A percentile compares a stretch with the other conserved stretches of the same genome.
These are phyloP conservation scores for Claviceps quebecensis DNA, from an alignment of 2,329 filamentous ascomycete species.

Conservation along the genomic window DNA sequence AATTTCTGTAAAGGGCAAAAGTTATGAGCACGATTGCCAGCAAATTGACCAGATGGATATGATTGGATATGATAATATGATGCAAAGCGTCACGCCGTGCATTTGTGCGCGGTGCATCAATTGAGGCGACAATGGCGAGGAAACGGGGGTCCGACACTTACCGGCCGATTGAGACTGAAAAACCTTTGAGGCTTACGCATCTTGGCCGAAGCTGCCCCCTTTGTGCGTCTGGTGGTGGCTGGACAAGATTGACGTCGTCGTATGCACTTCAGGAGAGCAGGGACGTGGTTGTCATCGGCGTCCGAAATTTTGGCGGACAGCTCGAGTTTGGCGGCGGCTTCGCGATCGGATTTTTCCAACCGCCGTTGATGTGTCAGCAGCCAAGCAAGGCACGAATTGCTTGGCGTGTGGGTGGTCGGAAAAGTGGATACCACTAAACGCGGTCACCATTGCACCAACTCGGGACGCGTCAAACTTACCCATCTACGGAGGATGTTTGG, in stretches of 20 bases:
- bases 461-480: conserved; percentile 5
- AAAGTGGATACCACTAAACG: conserved; percentile 15
- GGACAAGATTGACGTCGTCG: conserved; percentile 3
- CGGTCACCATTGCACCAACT: conserved; percentile 6
- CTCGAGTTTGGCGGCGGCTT: conserved; percentile 8
- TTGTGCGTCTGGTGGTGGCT: conserved; percentile 5
- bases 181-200: conserved; percentile 46
- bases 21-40: not conserved
- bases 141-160: conserved; percentile 25
- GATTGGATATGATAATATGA: not conserved
- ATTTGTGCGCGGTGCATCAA: not conserved
- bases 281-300: not conserved
- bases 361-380: conserved; percentile 1
- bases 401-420: not conserved
- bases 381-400: not conserved
- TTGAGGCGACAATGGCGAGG: not conserved
- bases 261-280: conserved; percentile 3
- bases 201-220: conserved; percentile 19
- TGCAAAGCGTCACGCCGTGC: not conserved
- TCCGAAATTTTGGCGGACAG: conserved; percentile 18
- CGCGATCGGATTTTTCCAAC: conserved; percentile 16
- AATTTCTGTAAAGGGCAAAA: conserved; percentile 50
- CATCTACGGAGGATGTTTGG: not conserved
- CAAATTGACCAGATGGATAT: not conserved
- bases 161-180: conserved; percentile 51